Conservation (phyloP, 306 rosid species). For the Acmispon strigosus region DNA sequence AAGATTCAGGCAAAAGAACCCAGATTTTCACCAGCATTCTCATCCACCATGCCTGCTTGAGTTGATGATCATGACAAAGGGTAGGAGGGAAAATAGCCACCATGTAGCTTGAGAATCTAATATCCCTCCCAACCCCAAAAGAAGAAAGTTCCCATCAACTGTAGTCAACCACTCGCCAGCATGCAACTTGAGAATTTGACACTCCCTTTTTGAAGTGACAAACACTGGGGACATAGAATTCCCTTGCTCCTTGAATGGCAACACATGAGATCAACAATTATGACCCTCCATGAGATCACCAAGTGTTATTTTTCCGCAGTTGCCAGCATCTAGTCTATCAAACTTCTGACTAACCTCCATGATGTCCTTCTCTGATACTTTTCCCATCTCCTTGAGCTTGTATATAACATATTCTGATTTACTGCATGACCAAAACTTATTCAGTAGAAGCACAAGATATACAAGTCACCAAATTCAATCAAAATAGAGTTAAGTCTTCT, state of each 20-base stretch:
- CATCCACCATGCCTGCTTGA: neutral
- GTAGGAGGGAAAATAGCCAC: neutral
- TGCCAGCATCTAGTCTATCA: constrained; percentile 67
- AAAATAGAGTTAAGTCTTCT: neutral
- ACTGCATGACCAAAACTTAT: constrained; percentile 41
- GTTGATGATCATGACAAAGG: constrained; percentile 1
- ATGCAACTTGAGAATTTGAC: constrained; percentile 17
- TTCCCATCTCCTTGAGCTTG: constrained; percentile 98
- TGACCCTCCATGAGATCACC: constrained; percentile 60
- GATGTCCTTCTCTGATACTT: constrained; percentile 74
- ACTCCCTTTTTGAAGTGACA: neutral
- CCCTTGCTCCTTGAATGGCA: neutral
- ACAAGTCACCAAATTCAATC: constrained; percentile 5
- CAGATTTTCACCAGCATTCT: constrained; percentile 1
- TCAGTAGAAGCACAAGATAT: constrained; percentile 13
- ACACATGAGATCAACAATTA: constrained; percentile 9
- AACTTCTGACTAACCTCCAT: constrained; percentile 66
- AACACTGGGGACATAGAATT: neutral
- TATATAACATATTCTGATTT: constrained; percentile 85
- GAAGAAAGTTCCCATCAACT: constrained; percentile 11
- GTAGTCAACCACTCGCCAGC: neutral
- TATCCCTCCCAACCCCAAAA: neutral
- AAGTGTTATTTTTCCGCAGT: constrained; percentile 82
- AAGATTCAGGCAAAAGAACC: constrained; percentile 16
- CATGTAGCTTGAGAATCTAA: constrained; percentile 13